phyloP scores from a whole-genome alignment of 108 stramenopile species.

The Nitzschia sp. region DNA sequence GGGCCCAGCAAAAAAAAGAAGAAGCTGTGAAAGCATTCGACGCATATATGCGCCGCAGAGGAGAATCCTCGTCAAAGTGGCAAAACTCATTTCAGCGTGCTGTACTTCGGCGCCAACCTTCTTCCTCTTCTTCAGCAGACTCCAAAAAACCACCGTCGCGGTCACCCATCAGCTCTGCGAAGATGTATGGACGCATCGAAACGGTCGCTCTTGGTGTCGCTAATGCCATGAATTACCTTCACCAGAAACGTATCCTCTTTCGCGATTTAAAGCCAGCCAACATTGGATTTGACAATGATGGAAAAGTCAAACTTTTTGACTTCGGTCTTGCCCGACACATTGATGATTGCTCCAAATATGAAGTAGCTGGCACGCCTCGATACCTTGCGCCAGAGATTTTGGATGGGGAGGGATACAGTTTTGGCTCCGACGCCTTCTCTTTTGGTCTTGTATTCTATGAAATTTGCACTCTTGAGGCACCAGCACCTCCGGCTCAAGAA shows the following conservation, averaged over 20 bases:
- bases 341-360: slow-evolving; percentile 7
- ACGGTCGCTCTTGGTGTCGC: slow-evolving; percentile 43
- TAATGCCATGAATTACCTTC: slow-evolving; percentile 46
- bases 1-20: no score
- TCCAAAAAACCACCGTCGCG: no score
- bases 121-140: no score
- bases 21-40: no score
- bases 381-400: slow-evolving; percentile 62
- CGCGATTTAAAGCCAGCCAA: slow-evolving; percentile 67
- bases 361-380: slow-evolving; percentile 40
- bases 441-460: slow-evolving; percentile 52
- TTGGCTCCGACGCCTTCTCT: slow-evolving; percentile 51
- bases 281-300: slow-evolving; percentile 50
- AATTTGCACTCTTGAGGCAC: slow-evolving; percentile 40
- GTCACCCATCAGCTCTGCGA: no score
- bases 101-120: no score
- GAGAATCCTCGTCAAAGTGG: no score
- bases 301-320: slow-evolving; percentile 44
- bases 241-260: slow-evolving; percentile 38
- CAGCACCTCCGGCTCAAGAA: no score
- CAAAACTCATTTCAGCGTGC: no score
- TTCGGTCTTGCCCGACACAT: slow-evolving; percentile 53
- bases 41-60: no score
- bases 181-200: slow-evolving; percentile 15
- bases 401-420: slow-evolving; percentile 19